A percentile compares a stretch with the other conserved stretches of the same genome.
Evolutionary conservation across 768 basidiomycete species (phyloP).

Genomic region (Mycena filopes): DNA sequence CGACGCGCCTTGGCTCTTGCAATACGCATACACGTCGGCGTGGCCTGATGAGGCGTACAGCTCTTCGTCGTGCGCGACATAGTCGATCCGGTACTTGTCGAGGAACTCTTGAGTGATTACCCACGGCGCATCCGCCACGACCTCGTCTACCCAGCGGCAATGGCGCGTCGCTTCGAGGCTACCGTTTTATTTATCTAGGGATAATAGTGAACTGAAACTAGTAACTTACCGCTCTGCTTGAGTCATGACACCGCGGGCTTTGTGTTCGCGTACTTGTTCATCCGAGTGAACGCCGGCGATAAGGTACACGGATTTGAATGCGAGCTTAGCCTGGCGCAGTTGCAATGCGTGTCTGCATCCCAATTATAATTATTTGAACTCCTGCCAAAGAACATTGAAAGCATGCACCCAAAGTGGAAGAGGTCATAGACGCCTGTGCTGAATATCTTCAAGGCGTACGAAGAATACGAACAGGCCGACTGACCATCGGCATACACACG

Average conservation of each 20-base stretch:
- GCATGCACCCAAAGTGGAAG: constrained; percentile 90
- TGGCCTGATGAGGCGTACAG: constrained; percentile 84
- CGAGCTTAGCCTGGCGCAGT: constrained; percentile 94
- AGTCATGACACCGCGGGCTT: constrained; percentile 85
- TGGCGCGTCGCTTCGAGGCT: constrained; percentile 90
- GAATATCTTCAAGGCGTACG: constrained; percentile 9
- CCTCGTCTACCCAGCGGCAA: constrained; percentile 96
- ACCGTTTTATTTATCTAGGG: not conserved
- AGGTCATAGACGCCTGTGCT: constrained; percentile 90
- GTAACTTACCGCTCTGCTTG: constrained; percentile 79
- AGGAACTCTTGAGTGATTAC: constrained; percentile 84
- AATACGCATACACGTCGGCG: constrained; percentile 87
- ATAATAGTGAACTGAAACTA: not conserved
- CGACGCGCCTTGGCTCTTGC: constrained; percentile 79
- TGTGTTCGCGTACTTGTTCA: constrained; percentile 80
- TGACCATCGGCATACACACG: constrained; percentile 94
- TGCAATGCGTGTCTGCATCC: constrained; percentile 86
- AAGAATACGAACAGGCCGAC: constrained; percentile 41
- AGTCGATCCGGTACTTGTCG: constrained; percentile 90
- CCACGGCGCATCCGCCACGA: constrained; percentile 93
- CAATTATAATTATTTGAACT: constrained; percentile 8
- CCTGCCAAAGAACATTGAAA: constrained; percentile 1
- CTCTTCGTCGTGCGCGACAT: constrained; percentile 95
- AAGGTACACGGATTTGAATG: constrained; percentile 90
- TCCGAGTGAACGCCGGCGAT: constrained; percentile 95